Evolutionary conservation across 2,329 filamentous ascomycete genomes (phyloP).

Genomic region (Endothia cerciana): DNA sequence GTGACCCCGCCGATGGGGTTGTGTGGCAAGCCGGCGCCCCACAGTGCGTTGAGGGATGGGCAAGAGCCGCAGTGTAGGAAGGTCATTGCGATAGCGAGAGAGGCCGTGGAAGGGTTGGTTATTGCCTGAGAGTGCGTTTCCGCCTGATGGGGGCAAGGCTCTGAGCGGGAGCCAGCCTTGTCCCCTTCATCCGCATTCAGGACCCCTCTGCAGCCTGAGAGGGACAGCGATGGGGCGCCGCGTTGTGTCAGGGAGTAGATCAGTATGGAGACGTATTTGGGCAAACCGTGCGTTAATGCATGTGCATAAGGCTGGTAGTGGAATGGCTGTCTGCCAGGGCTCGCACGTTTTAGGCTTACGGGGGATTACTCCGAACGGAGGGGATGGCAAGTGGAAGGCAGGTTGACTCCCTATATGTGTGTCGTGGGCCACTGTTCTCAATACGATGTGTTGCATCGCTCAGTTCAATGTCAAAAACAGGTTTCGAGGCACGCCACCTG

Average conservation of each 20-base stretch:
- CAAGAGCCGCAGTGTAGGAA: slow-evolving; percentile 51
- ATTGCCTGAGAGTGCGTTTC: slow-evolving; percentile 49
- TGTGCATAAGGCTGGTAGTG: neutral
- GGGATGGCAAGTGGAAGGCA: neutral
- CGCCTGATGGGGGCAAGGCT: neutral
- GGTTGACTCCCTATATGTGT: neutral
- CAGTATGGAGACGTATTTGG: neutral
- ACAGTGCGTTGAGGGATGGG: slow-evolving; percentile 29
- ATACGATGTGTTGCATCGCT: neutral
- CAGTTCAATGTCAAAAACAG: neutral
- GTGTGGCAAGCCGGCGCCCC: slow-evolving; percentile 13
- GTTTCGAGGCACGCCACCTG: neutral
- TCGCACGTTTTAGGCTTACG: neutral
- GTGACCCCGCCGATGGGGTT: slow-evolving; percentile 27
- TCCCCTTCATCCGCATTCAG: neutral
- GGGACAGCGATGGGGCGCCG: neutral
- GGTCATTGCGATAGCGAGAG: slow-evolving; percentile 58
- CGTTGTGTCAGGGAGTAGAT: neutral
- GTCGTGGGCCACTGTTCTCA: neutral
- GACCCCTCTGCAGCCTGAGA: neutral
- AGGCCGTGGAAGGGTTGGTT: slow-evolving; percentile 57
- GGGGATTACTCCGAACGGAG: neutral
- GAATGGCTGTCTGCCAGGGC: neutral
- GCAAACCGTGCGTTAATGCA: neutral
- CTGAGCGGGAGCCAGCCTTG: too few species aligned